Conservation (phyloP, 164 flowering plant species). For the Nelumbo lutea region DNA sequence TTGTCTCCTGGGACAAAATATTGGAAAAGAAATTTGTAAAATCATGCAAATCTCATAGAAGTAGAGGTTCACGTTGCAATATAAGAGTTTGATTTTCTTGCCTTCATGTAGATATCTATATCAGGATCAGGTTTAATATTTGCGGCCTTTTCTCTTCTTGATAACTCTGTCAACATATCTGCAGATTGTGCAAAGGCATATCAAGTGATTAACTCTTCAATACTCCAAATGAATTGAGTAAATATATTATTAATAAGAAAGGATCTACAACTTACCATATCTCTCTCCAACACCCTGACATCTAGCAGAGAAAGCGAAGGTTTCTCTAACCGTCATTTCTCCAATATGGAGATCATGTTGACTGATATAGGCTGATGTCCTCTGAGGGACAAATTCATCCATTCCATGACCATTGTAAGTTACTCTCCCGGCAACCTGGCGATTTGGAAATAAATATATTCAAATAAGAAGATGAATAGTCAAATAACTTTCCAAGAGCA, state of each 20-base stretch:
- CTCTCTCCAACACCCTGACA: constrained; percentile 63
- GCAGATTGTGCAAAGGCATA: constrained; percentile 10
- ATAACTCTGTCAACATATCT: constrained; percentile 65
- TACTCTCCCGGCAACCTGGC: constrained; percentile 49
- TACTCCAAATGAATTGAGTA: not conserved
- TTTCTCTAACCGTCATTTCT: constrained; percentile 57
- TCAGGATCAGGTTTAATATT: constrained; percentile 67
- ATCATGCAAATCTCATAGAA: too few relatives aligned
- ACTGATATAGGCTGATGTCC: constrained; percentile 61
- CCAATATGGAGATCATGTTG: constrained; percentile 60
- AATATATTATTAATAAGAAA: too few relatives aligned
- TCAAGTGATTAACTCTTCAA: too few relatives aligned
- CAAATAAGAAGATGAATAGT: not conserved
- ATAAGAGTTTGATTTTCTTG: constrained; percentile 3
- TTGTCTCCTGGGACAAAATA: too few relatives aligned
- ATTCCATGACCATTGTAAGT: constrained; percentile 67
- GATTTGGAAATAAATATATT: not conserved
- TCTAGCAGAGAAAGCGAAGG: constrained; percentile 54
- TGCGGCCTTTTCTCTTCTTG: constrained; percentile 66
- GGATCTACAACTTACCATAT: constrained; percentile 30
- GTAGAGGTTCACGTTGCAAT: not conserved
- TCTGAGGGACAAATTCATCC: constrained; percentile 68
- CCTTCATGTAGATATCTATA: constrained; percentile 75
- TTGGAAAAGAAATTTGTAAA: too few relatives aligned
- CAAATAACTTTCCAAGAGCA: not conserved